Evolutionary conservation across 495 filamentous ascomycete genomes (phyloP), one percentile per base, ranked within the genome.

Genomic region (Pyrenula massariospora): DNA sequence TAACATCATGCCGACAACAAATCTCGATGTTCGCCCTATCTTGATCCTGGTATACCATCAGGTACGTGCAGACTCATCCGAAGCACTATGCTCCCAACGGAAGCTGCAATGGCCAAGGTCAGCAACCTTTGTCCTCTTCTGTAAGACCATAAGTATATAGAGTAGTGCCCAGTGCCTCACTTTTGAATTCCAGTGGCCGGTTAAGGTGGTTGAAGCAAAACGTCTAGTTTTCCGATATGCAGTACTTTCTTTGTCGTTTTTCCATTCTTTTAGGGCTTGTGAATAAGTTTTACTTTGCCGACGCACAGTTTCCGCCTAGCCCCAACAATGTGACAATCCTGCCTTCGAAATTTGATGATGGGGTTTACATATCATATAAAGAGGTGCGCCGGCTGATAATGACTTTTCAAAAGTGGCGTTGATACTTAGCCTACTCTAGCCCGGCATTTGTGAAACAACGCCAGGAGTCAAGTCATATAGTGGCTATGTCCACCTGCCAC

Each of bases 321-420:
- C 77, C 73, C 1, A 73, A 83, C 54, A 73, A 69, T 12, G 58
- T 84, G 25, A 83, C 72, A 20, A 69, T 79, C 8, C 57, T 86
- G 1, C 54, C 82, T 22, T 84, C 81, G 11, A 77, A 78, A 57
- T 77, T 82, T 52, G 69, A 78, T 24, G 68, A 82, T 24, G 82
- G 78, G 3, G 77, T 85, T 1, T 73, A 65, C 42, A 84, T 86
- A 15, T 81, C 80, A 20, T 86, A 84, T 59, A 86, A 84, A 71
- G 72, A 84, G 68, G 83, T 84, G 63, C 25, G 68, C 49, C 12
- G 31, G 31, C n/a, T n/a, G 47, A 47, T 22, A 24, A 53, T n/a
- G 22, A 24, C 21, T 23, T 22, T 48, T 51, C 20, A 10, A 21
- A 15, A n/a, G n/a, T n/a, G n/a, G n/a, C n/a, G n/a, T n/a, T n/a